Evolutionary conservation across 164 flowering plant species (phyloP), one percentile per base, ranked within the genome.

Genomic region (Umbilicus rupestris): DNA sequence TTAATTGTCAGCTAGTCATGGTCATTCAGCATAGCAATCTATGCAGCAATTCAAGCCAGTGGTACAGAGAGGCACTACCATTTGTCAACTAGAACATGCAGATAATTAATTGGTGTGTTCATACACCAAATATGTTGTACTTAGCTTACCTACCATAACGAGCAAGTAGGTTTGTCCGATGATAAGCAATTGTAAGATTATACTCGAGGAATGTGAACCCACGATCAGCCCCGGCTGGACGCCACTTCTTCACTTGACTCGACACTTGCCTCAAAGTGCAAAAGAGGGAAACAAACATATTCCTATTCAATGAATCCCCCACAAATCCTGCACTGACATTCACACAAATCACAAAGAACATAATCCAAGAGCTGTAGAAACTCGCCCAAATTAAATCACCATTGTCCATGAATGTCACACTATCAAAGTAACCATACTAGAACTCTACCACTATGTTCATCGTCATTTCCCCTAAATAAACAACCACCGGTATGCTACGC

Each of bases 281-380:
- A 39, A 89, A 88, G 20, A 94, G 87, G 42, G 99, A 89, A 46
- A 87, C 95, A 78, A 94, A 94, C 99, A 94, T 94, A 49, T 94
- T 94, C 74, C 99, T 82, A 65, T 94, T 94, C 62, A 94, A 77
- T 29, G 99, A 94, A 75, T 94, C 99, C 26, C 99, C 99, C 69
- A 94, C 81, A 79, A 94, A 94, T 35, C 99, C 97, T 94, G 99
- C 96, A 84, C 85, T 81, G 79, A 68, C 68, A 75, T 60, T 47
- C 68, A 70, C 70, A 66, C 82, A 73, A n/a, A 64, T 73, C 57
- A 62, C 33, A 58, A 62, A 62, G 39, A 64, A 41, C 6, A 7
- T 41, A 41, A 41, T 9, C 12, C 44, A 41, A 35, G n/a, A 35
- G n/a, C n/a, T n/a, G n/a, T n/a, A n/a, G n/a, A n/a, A n/a, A n/a